Base-by-base conservation (phyloP, 1,284 basidiomycete species). In the Ustilago cynodontis region DNA sequence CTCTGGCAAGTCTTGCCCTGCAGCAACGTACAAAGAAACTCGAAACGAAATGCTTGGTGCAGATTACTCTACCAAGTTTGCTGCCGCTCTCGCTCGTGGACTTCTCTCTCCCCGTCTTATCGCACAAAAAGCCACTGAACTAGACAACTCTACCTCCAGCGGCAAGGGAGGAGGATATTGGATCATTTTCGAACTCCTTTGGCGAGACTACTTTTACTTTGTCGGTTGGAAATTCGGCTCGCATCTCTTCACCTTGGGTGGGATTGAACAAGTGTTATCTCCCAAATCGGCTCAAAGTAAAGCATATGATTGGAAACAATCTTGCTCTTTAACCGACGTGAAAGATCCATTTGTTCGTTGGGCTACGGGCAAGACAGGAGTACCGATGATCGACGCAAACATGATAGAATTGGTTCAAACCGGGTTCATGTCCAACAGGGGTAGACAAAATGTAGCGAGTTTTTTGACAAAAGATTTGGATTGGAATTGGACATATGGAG, bases 361-460 rank as follows among this genome's bases (percentile, higher is more conserved):
- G 79, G 56, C 71, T 0, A 71, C 65, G 8, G 77, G 50, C 6
- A 39, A 51, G 26, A 83, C 82, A 0, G 82, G 81, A n/a, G 71
- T 83, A 0, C 82, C 82, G 1, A 43, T 83, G 50, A 81, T 83
- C 57, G 82, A 83, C 43, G 82, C 82, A 39, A 82, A 82, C 57
- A 81, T 78, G 72, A 55, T 59, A 33, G 82, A 83, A 60, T 63
- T 83, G 14, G 75, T 79, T 28, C 62, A 80, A 37, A 83, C 82
- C n/a, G 82, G 89, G n/a, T 89, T 89, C 81, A 89, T 89, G 87
- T 88, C 87, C 63, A 90, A 90, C 78, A 67, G 82, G 8, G 81
- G 79, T 10, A 59, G 80, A 6, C 80, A 83, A 47, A 83, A 82
- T 53, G 81, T 82, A 22, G 80, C 81, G 4, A 58, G 43, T 14